phyloP scores from a whole-genome alignment of 2,329 filamentous ascomycete genomes.

The Xylaria digitata region DNA sequence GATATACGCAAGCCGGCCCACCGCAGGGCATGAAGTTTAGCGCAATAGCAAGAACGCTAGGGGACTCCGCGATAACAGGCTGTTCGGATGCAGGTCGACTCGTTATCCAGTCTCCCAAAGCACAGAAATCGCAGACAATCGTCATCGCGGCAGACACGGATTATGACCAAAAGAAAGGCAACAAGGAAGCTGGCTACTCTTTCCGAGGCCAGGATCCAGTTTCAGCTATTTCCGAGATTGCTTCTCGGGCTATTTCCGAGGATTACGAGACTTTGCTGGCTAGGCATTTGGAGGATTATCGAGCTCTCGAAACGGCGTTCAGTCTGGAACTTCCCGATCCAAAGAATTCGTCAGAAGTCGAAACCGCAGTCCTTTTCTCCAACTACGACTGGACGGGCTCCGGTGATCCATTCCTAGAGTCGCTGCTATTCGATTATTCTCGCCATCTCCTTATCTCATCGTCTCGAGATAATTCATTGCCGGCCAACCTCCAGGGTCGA shows the following conservation, averaged over 20 bases:
- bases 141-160: slow-evolving; percentile 60
- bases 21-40: slow-evolving; percentile 37
- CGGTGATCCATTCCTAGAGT: slow-evolving; percentile 64
- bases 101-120: slow-evolving; percentile 43
- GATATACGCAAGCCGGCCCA: slow-evolving; percentile 27
- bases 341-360: slow-evolving; percentile 52
- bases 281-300: slow-evolving; percentile 57
- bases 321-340: slow-evolving; percentile 59
- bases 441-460: slow-evolving; percentile 67
- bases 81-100: slow-evolving; percentile 41
- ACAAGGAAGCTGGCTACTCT: slow-evolving; percentile 55
- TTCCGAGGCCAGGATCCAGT: slow-evolving; percentile 62
- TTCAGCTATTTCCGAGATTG: slow-evolving; percentile 51
- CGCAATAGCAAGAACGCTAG: slow-evolving; percentile 24
- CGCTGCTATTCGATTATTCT: slow-evolving; percentile 64
- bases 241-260: slow-evolving; percentile 51
- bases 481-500: slow-evolving; percentile 66
- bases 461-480: slow-evolving; percentile 62
- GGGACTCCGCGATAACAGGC: slow-evolving; percentile 1
- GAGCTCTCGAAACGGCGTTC: slow-evolving; percentile 54
- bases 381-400: slow-evolving; percentile 48
- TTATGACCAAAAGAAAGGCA: slow-evolving; percentile 63
- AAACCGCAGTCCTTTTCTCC: slow-evolving; percentile 52
- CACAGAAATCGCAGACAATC: slow-evolving; percentile 50
- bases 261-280: slow-evolving; percentile 48